Percentiles rank a stretch among this genome's conserved stretches.
Conservation (phyloP, 805 yeast species). For the Wickerhamomyces pijperi region DNA sequence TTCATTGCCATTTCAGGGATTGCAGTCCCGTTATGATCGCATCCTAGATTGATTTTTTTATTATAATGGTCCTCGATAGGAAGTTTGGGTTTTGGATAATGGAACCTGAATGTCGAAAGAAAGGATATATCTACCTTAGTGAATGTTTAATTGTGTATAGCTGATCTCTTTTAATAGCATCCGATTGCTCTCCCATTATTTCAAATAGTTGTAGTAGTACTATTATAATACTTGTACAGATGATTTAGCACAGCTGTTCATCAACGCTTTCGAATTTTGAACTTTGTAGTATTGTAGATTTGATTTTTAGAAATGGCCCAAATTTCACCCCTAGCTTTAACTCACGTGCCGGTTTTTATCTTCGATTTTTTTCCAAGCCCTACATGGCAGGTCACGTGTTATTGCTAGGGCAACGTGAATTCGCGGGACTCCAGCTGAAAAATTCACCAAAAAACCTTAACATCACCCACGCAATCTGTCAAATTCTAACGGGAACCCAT, state of each 20-base stretch:
- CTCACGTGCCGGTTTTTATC: too few relatives aligned
- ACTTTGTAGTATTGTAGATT: too few relatives aligned
- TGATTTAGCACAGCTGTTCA: too few relatives aligned
- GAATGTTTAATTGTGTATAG: neutral
- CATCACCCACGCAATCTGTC: neutral
- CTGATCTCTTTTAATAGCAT: too few relatives aligned
- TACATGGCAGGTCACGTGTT: neutral
- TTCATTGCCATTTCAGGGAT: constrained; percentile 22
- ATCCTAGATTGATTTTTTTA: constrained; percentile 15
- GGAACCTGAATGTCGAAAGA: constrained; percentile 22
- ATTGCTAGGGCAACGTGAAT: neutral
- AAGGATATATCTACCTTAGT: constrained; percentile 15
- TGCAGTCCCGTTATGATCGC: constrained; percentile 19
- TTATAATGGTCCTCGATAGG: constrained; percentile 19
- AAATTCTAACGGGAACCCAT: neutral
- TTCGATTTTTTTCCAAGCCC: too few relatives aligned
- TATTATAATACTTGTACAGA: too few relatives aligned
- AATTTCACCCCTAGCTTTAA: too few relatives aligned
- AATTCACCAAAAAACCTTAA: constrained; percentile 1
- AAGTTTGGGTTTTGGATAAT: constrained; percentile 20
- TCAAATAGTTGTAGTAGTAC: too few relatives aligned
- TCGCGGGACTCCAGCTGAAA: neutral
- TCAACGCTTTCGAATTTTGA: too few relatives aligned
- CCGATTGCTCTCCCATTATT: too few relatives aligned
- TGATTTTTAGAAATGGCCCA: too few relatives aligned